A percentile compares a stretch with the other conserved stretches of the same genome.
phyloP scores from a whole-genome alignment of 345 rosid species.

The Rhodomyrtus tomentosa region DNA sequence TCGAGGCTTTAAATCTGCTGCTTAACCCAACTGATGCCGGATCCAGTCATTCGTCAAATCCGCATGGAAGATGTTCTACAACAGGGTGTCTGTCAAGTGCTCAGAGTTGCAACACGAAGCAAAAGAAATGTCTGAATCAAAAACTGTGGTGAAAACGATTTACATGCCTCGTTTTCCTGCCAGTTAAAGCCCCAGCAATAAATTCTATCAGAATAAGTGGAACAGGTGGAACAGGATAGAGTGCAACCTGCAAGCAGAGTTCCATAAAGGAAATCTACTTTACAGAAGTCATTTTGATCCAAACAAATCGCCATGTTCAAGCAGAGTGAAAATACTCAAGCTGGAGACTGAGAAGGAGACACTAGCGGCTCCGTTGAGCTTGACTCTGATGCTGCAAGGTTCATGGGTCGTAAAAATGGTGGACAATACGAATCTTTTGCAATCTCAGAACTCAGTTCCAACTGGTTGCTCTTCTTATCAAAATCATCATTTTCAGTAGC shows the following conservation, averaged over 20 bases:
- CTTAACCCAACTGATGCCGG: background rate
- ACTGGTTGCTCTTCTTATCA: constrained; percentile 35
- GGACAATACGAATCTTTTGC: constrained; percentile 48
- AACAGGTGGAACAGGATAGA: background rate
- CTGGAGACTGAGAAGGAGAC: constrained; percentile 5
- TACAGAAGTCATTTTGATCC: background rate
- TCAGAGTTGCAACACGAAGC: background rate
- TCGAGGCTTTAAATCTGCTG: background rate
- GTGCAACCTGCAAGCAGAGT: background rate
- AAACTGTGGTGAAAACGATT: background rate
- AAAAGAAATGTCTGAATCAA: background rate
- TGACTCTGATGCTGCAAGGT: constrained; percentile 14
- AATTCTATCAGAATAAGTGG: background rate
- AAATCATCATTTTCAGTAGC: constrained; percentile 64
- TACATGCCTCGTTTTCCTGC: background rate
- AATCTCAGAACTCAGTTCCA: constrained; percentile 27
- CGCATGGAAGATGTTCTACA: background rate
- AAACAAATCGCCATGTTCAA: background rate
- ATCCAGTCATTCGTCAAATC: background rate
- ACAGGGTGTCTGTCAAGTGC: background rate
- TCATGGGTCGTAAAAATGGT: constrained; percentile 36
- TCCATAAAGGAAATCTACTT: background rate
- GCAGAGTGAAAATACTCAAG: background rate
- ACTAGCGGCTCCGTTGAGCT: constrained; percentile 35
- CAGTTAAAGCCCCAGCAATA: background rate